Conservation (phyloP, 345 rosid genomes). For the Mangifera indica region DNA sequence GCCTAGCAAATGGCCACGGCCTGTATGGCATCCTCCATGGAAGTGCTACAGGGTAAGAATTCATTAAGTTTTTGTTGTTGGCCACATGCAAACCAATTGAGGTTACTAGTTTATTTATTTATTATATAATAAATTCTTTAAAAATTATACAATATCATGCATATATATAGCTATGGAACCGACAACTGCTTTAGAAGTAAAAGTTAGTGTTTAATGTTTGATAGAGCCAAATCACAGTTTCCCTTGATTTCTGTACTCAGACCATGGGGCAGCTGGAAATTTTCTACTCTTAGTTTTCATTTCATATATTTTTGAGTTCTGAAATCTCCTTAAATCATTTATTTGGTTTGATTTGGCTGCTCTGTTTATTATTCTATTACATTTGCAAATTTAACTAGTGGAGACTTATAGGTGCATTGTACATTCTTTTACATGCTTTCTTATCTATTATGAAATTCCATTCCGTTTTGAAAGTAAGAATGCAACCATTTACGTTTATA, state of each 20-base stretch:
- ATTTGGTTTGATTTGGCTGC: not conserved
- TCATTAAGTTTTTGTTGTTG: not conserved
- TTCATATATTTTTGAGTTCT: not conserved
- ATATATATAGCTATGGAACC: not conserved
- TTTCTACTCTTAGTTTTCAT: not conserved
- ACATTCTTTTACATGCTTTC: not conserved
- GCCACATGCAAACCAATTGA: constrained; percentile 1
- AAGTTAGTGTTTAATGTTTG: not conserved
- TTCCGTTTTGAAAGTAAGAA: not conserved
- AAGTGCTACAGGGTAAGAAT: constrained; percentile 88
- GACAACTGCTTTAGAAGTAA: not conserved
- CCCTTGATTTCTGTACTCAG: not conserved
- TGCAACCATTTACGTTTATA: not conserved
- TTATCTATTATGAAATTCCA: not conserved
- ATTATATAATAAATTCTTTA: not conserved
- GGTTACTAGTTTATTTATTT: not conserved
- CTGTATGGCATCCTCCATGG: constrained; percentile 98
- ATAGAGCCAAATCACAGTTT: constrained; percentile 3
- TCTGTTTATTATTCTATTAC: not conserved
- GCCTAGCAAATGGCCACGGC: constrained; percentile 98
- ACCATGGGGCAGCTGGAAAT: not conserved
- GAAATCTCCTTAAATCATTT: not conserved
- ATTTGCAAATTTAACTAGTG: not conserved
- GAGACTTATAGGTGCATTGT: not conserved
- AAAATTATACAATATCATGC: not conserved